Base-by-base conservation (phyloP, 306 rosid genomes). In the Oemleria cerasiformis region DNA sequence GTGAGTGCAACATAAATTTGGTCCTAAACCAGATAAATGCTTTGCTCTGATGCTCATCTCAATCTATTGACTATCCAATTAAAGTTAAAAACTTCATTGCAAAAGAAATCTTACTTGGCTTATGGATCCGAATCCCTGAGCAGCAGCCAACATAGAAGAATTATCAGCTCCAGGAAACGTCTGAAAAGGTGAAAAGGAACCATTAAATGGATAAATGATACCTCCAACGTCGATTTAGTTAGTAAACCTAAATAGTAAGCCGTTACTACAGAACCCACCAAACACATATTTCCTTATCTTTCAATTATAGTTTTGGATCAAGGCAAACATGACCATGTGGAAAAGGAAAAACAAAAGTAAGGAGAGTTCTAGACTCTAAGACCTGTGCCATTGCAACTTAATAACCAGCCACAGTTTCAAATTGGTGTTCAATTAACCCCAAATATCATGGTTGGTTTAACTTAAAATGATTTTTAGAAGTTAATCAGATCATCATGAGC, bases 91-190 rank as follows among this genome's bases (percentile, higher is more conserved):
- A 75, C 45, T 42, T 53, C 63, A 43, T 49, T 67, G 48, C 23
- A 39, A 54, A 39, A 21, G 62, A 60, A 78, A 56, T 70, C 74
- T 71, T 84, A 76, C 77, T 67, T 82, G 87, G 79, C 88, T 84
- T 71, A 84, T 81, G 25, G 94, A 78, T 86, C 88, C 90, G 79
- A 88, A 88, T 30, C 2, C 2, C 36, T 1, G 36, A 30, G 36
- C 36, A 30, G 3, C 36, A 30, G 3, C 36, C 36, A 30, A 30
- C 36, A 30, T 30, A 30, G 3, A 30, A 30, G 36, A 30, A 30
- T 30, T 30, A 4, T 30, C 36, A 34, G 86, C 62, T n/a, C 88
- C 88, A 38, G 93, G 76, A 84, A 81, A 93, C 71, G 80, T 65
- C 98, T 93, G 89, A 77, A 87, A 78, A 73, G 76, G 73, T 30